These are phyloP conservation scores for Phylloporus sp. DNA, from an alignment of 768 basidiomycete genomes.

Conservation along the genomic window DNA sequence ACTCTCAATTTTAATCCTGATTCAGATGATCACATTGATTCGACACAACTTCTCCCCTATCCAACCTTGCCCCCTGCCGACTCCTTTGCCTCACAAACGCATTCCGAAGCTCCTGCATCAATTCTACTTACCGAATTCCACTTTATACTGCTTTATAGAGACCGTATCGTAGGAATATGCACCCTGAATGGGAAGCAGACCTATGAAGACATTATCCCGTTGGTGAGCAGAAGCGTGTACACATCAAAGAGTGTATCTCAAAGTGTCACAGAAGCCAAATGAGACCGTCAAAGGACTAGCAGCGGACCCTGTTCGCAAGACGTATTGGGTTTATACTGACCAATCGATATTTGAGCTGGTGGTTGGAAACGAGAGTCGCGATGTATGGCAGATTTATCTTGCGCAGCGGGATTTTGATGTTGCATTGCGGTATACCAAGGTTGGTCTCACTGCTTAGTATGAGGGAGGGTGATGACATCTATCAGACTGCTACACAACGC, in stretches of 20 bases:
- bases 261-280: slow-evolving; percentile 55
- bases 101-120: slow-evolving; percentile 57
- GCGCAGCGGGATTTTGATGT: slow-evolving; percentile 72
- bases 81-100: slow-evolving; percentile 12
- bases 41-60: slow-evolving; percentile 76
- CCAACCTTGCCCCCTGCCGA: slow-evolving; percentile 40
- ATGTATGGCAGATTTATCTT: slow-evolving; percentile 92
- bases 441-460: slow-evolving; percentile 27
- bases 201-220: slow-evolving; percentile 78
- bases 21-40: slow-evolving; percentile 73
- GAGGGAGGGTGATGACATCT: not conserved
- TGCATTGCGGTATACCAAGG: slow-evolving; percentile 81
- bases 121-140: slow-evolving; percentile 90
- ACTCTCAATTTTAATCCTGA: slow-evolving; percentile 64
- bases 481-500: slow-evolving; percentile 80
- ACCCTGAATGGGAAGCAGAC: slow-evolving; percentile 75
- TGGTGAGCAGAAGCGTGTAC: slow-evolving; percentile 48
- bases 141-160: slow-evolving; percentile 78
- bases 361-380: slow-evolving; percentile 82
- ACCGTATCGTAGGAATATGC: slow-evolving; percentile 74
- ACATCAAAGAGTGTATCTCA: slow-evolving; percentile 5
- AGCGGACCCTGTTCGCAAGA: slow-evolving; percentile 81
- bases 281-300: slow-evolving; percentile 73
- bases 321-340: slow-evolving; percentile 93
- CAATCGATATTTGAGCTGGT: slow-evolving; percentile 86